phyloP scores from a whole-genome alignment of 2,329 filamentous ascomycete genomes.

The Rhytidhysteron rufulum region DNA sequence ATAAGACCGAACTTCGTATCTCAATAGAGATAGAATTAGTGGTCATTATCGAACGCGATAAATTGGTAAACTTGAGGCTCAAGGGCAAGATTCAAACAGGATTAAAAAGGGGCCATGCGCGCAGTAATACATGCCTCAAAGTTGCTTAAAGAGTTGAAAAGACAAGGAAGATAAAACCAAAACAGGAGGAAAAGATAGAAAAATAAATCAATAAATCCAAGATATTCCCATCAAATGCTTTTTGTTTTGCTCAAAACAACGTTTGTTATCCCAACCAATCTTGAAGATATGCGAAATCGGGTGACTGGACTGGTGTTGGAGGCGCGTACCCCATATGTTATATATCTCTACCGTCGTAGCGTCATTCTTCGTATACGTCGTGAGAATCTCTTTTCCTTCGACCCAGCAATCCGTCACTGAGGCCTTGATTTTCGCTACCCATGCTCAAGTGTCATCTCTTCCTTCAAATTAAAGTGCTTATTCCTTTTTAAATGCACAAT shows the following conservation, averaged over 20 bases:
- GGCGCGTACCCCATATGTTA: slow-evolving; percentile 30
- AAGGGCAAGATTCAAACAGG: no score
- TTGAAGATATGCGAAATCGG: slow-evolving; percentile 21
- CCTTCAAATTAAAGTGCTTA: not conserved
- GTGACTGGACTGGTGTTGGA: no score
- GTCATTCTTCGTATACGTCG: slow-evolving; percentile 24
- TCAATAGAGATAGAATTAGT: no score
- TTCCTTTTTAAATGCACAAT: no score
- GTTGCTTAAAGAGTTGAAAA: not conserved
- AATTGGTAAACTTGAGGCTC: no score
- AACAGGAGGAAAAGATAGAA: not conserved
- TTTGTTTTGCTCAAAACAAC: no score
- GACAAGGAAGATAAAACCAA: not conserved
- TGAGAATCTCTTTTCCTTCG: slow-evolving; percentile 8
- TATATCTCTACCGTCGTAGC: slow-evolving; percentile 31
- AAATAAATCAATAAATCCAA: slow-evolving; percentile 14
- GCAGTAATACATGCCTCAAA: not conserved
- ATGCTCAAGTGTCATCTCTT: not conserved
- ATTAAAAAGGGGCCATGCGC: no score
- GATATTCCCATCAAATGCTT: slow-evolving; percentile 29
- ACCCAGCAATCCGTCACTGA: slow-evolving; percentile 2
- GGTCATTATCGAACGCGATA: no score
- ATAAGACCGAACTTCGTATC: no score
- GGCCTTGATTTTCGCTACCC: slow-evolving; percentile 2
- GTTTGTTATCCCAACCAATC: no score